These are phyloP conservation scores for Sordariomycetes sp. DNA, from an alignment of 2,329 filamentous ascomycete species.

Conservation along the genomic window DNA sequence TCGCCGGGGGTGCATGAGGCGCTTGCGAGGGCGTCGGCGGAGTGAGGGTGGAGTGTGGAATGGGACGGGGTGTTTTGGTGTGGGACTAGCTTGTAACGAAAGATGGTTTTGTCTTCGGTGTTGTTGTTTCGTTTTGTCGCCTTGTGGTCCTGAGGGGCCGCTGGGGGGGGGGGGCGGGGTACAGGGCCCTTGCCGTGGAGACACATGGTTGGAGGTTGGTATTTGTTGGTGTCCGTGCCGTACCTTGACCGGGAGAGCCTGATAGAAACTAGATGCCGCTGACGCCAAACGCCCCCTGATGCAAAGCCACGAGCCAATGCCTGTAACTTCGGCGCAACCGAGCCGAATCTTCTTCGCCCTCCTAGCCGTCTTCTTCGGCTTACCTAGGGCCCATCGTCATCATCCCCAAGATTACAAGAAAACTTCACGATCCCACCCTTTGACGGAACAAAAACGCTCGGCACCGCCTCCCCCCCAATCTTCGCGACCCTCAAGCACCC, in stretches of 20 bases:
- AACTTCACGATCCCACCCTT: conserved; percentile 25
- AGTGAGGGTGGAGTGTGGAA: conserved; percentile 23
- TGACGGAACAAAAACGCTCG: conserved; percentile 33
- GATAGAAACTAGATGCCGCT: too few relatives aligned
- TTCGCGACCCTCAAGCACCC: conserved; percentile 26
- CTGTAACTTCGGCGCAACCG: too few relatives aligned
- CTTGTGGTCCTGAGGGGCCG: too few relatives aligned
- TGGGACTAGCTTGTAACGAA: background rate
- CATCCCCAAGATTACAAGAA: conserved; percentile 21
- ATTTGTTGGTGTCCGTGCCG: too few relatives aligned
- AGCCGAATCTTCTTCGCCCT: background rate
- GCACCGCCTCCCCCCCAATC: conserved; percentile 26
- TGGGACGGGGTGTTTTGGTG: background rate
- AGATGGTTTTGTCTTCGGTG: too few relatives aligned
- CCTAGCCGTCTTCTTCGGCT: background rate
- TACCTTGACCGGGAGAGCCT: too few relatives aligned
- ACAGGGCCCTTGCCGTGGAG: too few relatives aligned
- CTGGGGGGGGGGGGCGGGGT: too few relatives aligned
- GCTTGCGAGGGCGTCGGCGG: conserved; percentile 67
- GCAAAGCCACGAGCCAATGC: too few relatives aligned
- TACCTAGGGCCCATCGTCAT: background rate
- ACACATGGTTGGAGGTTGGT: too few relatives aligned
- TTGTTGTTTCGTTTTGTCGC: too few relatives aligned
- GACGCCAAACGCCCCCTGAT: too few relatives aligned
- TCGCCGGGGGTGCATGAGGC: conserved; percentile 80